Conservation (phyloP, 352 stramenopile genomes). For the Phytophthora pistaciae region DNA sequence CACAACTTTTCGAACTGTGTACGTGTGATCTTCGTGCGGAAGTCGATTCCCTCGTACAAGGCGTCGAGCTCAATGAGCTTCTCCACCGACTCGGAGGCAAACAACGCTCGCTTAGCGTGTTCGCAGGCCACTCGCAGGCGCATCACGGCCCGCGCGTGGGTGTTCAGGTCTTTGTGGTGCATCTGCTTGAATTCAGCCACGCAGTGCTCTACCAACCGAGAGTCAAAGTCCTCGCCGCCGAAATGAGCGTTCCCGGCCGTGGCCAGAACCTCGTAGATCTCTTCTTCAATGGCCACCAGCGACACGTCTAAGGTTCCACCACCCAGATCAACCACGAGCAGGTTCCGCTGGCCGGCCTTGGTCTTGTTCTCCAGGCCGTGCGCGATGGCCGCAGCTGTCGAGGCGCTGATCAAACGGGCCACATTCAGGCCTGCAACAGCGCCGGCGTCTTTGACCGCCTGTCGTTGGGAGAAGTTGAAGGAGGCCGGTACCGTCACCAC, state of each 20-base stretch:
- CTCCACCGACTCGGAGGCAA: background rate
- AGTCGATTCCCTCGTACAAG: slow-evolving; percentile 1
- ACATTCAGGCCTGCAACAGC: slow-evolving; percentile 10
- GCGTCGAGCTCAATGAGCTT: slow-evolving; percentile 2
- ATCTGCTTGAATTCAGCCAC: background rate
- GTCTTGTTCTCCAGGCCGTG: background rate
- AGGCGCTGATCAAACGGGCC: background rate
- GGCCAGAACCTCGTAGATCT: slow-evolving; percentile 12
- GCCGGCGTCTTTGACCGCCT: background rate
- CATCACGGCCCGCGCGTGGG: background rate
- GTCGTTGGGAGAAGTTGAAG: slow-evolving; percentile 2
- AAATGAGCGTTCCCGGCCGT: background rate
- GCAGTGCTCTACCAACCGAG: slow-evolving; percentile 11
- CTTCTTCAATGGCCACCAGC: slow-evolving; percentile 8
- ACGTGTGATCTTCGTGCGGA: background rate
- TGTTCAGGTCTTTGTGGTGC: background rate
- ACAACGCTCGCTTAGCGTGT: background rate
- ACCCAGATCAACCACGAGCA: slow-evolving; percentile 8
- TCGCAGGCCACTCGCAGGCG: slow-evolving; percentile 7
- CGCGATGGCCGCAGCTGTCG: slow-evolving; percentile 10
- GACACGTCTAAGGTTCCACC: slow-evolving; percentile 8
- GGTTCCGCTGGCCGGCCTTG: background rate
- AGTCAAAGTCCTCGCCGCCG: slow-evolving; percentile 10
- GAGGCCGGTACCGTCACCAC: slow-evolving; percentile 1
- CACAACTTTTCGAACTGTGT: background rate